A percentile compares a stretch with the other conserved stretches of the same genome.
These are phyloP conservation scores for Beauveria asiatica DNA, from an alignment of 2,329 filamentous ascomycete species.

Conservation along the genomic window DNA sequence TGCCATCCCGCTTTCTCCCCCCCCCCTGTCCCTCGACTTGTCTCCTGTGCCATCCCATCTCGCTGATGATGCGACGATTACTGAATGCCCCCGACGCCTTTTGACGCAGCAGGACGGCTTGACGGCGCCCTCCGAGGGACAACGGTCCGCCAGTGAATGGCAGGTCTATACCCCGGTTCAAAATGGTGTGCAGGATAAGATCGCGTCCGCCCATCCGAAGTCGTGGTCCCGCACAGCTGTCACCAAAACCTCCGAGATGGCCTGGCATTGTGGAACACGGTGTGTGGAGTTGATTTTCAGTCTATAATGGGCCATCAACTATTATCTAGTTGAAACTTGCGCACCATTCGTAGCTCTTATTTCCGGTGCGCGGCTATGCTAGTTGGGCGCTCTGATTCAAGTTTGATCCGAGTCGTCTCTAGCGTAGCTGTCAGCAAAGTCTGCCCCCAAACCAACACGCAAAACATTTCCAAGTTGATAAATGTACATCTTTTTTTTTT, in stretches of 20 bases:
- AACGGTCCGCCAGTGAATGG: not conserved
- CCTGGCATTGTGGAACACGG: conserved; percentile 2
- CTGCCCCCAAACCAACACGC: too few relatives aligned
- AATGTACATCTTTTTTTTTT: not conserved
- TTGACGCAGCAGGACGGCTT: not conserved
- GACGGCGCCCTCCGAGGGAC: not conserved
- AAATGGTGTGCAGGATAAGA: too few relatives aligned
- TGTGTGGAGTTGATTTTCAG: not conserved
- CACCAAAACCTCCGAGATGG: not conserved
- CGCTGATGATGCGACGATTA: not conserved
- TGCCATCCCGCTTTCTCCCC: not conserved
- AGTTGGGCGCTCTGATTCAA: too few relatives aligned
- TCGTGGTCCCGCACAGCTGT: not conserved
- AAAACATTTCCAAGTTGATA: too few relatives aligned
- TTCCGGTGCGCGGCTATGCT: too few relatives aligned
- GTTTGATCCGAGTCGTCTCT: too few relatives aligned
- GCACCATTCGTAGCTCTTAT: too few relatives aligned
- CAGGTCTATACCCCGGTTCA: too few relatives aligned
- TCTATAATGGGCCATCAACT: not conserved
- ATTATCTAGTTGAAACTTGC: not conserved
- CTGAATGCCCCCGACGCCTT: too few relatives aligned
- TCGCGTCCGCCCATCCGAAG: not conserved
- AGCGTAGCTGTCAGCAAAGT: too few relatives aligned
- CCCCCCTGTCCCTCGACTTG: too few relatives aligned
- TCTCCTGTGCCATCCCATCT: not conserved